These are phyloP conservation scores for Colletotrichum sp. DNA, from an alignment of 2,329 filamentous ascomycete genomes.

Conservation along the genomic window DNA sequence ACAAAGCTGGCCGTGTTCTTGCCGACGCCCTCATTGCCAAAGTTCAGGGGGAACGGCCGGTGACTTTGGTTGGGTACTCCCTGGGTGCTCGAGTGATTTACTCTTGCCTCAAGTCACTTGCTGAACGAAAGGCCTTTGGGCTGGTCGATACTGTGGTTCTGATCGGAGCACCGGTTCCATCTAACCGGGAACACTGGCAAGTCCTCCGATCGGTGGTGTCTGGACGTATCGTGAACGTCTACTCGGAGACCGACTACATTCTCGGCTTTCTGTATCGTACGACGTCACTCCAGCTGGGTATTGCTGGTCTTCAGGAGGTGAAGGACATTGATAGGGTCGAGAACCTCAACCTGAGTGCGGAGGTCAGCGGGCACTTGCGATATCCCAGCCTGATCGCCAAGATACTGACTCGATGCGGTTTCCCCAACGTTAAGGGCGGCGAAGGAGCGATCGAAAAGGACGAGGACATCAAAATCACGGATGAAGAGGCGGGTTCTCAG, in stretches of 20 bases:
- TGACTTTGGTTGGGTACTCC: conserved; percentile 83
- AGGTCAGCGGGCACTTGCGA: conserved; percentile 59
- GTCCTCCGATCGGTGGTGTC: conserved; percentile 78
- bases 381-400: conserved; percentile 56
- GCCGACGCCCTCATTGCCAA: conserved; percentile 84
- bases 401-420: conserved; percentile 58
- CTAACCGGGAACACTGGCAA: conserved; percentile 75
- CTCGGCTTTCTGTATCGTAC: conserved; percentile 87
- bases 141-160: conserved; percentile 83
- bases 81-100: conserved; percentile 84
- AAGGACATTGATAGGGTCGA: conserved; percentile 69
- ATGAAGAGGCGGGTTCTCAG: conserved; percentile 31
- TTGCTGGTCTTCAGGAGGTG: conserved; percentile 82
- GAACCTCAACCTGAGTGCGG: conserved; percentile 57
- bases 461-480: conserved; percentile 40
- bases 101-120: conserved; percentile 77
- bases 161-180: conserved; percentile 81
- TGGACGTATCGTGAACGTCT: conserved; percentile 86
- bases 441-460: conserved; percentile 55
- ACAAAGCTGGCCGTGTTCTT: conserved; percentile 80
- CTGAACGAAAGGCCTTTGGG: conserved; percentile 80
- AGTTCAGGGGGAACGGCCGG: conserved; percentile 80
- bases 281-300: conserved; percentile 80
- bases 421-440: conserved; percentile 49
- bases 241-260: conserved; percentile 85